These are phyloP conservation scores for Epithemia pelagica DNA, from an alignment of 108 stramenopile genomes.

Conservation along the genomic window DNA sequence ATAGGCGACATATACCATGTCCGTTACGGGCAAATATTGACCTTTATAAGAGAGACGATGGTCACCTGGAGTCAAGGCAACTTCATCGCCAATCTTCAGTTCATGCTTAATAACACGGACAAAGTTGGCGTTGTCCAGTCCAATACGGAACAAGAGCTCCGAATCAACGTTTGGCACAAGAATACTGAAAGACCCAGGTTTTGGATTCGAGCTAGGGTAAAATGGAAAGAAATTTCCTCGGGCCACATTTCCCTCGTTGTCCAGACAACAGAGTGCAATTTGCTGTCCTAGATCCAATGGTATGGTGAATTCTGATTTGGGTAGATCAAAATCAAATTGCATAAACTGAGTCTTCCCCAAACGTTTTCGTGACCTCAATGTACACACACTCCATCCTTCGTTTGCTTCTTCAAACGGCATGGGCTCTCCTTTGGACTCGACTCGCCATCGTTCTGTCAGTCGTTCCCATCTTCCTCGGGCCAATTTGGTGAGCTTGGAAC, in stretches of 20 bases:
- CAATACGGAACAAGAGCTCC: conserved; percentile 34
- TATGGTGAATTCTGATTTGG: conserved; percentile 36
- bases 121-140: conserved; percentile 40
- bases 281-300: conserved; percentile 55
- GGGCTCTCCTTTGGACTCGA: conserved; percentile 21
- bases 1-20: conserved; percentile 58
- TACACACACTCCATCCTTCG: conserved; percentile 61
- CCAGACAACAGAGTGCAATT: conserved; percentile 54
- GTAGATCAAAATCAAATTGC: conserved; percentile 51
- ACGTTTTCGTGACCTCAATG: conserved; percentile 28
- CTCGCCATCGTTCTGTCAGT: neutral
- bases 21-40: conserved; percentile 61
- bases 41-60: conserved; percentile 42
- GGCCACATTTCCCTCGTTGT: conserved; percentile 38
- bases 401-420: conserved; percentile 54
- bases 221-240: conserved; percentile 52
- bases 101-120: conserved; percentile 48
- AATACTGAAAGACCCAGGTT: conserved; percentile 25
- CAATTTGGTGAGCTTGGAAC: neutral
- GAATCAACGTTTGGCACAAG: conserved; percentile 24
- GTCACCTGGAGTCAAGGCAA: conserved; percentile 60
- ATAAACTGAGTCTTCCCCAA: conserved; percentile 38
- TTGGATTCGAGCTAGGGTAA: conserved; percentile 14
- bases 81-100: conserved; percentile 59
- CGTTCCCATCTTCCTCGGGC: neutral